These are phyloP conservation scores for Populus deltoides DNA, from an alignment of 345 rosid genomes.

Conservation along the genomic window DNA sequence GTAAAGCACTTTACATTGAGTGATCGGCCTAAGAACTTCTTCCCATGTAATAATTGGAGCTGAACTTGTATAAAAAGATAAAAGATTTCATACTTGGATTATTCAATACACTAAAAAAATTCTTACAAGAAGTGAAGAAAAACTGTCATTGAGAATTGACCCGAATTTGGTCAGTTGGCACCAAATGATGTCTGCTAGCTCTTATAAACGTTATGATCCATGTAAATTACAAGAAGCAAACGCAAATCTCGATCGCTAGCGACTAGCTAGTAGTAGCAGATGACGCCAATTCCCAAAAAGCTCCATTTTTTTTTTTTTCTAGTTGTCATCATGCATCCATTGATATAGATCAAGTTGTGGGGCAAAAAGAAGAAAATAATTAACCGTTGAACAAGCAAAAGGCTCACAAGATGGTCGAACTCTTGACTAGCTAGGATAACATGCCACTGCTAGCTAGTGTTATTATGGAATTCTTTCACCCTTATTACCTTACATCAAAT, in stretches of 20 bases:
- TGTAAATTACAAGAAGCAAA: background rate
- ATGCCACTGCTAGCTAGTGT: too few species aligned
- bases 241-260: background rate
- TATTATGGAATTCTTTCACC: background rate
- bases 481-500: background rate
- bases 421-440: background rate
- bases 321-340: background rate
- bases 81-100: too few species aligned
- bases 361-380: background rate
- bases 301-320: background rate
- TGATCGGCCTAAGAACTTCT: background rate
- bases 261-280: background rate
- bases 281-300: background rate
- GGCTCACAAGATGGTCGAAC: background rate
- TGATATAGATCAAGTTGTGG: too few species aligned
- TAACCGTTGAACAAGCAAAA: background rate
- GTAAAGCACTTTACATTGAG: background rate
- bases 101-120: too few species aligned
- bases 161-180: background rate
- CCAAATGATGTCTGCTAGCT: background rate
- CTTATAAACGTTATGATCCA: background rate
- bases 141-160: background rate
- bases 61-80: background rate
- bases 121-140: too few species aligned
- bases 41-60: background rate